A percentile compares a stretch with the other conserved stretches of the same genome.
phyloP scores from a whole-genome alignment of 257 asterid genomes.

The Jacaranda mimosifolia region DNA sequence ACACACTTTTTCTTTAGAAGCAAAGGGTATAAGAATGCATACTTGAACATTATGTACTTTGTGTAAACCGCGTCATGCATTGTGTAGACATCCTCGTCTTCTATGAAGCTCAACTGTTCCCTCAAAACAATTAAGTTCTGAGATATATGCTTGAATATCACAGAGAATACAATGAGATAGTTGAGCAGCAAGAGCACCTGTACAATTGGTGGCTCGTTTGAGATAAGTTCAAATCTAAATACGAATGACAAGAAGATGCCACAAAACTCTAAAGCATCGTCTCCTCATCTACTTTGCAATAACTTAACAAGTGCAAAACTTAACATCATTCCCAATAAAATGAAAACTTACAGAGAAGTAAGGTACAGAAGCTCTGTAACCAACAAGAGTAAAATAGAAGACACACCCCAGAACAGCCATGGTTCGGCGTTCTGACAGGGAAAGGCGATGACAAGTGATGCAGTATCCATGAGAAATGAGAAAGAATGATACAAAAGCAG shows the following conservation, averaged over 20 bases:
- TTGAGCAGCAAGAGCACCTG: constrained; percentile 69
- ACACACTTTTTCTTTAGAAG: not conserved
- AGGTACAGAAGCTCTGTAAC: constrained; percentile 84
- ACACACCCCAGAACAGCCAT: constrained; percentile 68
- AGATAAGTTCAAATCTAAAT: not conserved
- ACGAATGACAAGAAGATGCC: not conserved
- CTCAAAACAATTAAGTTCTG: constrained; percentile 64
- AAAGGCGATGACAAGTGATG: constrained; percentile 78
- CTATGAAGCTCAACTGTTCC: constrained; percentile 76
- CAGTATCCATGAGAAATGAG: constrained; percentile 86
- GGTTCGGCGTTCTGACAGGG: constrained; percentile 71
- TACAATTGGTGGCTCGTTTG: not conserved
- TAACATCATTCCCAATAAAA: not conserved
- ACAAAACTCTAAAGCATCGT: not conserved
- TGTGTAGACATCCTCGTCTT: constrained; percentile 67
- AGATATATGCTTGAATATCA: constrained; percentile 71
- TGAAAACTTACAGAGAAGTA: constrained; percentile 77
- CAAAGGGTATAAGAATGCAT: constrained; percentile 32
- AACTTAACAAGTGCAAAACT: not conserved
- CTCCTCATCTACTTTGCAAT: no score
- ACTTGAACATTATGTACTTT: constrained; percentile 87
- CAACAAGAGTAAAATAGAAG: constrained; percentile 82
- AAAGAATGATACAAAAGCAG: constrained; percentile 66
- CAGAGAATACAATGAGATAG: constrained; percentile 63
- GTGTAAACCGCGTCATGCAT: constrained; percentile 82